Evolutionary conservation across 2,329 filamentous ascomycete species (phyloP).

Genomic region (Exutisphaerella laricina): DNA sequence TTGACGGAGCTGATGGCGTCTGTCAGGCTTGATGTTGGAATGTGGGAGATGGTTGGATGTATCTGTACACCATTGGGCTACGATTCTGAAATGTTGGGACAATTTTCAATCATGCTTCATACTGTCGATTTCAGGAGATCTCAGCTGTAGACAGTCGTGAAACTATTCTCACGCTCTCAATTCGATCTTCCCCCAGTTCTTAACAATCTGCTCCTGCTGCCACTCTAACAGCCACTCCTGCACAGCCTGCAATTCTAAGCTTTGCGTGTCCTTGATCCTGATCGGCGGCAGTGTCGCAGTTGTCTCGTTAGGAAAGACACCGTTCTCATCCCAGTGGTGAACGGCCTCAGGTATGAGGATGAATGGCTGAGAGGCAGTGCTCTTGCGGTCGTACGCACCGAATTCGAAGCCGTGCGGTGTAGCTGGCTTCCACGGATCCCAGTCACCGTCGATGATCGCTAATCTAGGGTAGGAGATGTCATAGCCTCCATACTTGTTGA

Average conservation of each 20-base stretch:
- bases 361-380: conserved; percentile 62
- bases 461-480: conserved; percentile 66
- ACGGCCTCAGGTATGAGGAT: conserved; percentile 68
- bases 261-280: conserved; percentile 55
- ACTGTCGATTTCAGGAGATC: no score
- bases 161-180: not conserved
- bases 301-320: conserved; percentile 57
- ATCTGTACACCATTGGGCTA: no score
- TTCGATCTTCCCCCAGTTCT: not conserved
- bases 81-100: no score
- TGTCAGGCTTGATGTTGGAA: no score
- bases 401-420: conserved; percentile 61
- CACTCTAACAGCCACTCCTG: conserved; percentile 63
- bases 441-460: conserved; percentile 69
- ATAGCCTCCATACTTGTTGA: conserved; percentile 74
- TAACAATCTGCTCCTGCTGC: conserved; percentile 21
- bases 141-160: no score
- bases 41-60: no score
- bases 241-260: conserved; percentile 56
- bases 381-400: conserved; percentile 49
- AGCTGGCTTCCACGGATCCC: conserved; percentile 73
- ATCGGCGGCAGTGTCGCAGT: conserved; percentile 53
- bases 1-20: no score
- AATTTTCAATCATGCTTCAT: no score
- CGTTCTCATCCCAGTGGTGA: conserved; percentile 56